Base-by-base conservation (phyloP, 2,329 filamentous ascomycete species). In the Alternaria viburni region DNA sequence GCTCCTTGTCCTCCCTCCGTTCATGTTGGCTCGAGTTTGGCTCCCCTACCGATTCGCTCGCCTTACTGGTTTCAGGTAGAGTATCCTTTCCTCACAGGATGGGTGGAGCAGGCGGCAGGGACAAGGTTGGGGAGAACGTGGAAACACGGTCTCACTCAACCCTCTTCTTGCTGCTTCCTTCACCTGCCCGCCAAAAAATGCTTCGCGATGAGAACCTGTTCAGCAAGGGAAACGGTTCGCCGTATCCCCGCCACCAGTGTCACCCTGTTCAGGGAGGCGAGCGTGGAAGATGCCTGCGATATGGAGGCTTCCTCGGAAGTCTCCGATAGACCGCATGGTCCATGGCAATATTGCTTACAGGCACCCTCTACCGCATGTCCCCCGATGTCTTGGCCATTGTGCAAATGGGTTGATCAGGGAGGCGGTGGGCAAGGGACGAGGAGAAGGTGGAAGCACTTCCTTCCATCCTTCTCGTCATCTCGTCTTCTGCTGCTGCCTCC, bases 281-380 rank as follows among this genome's bases (percentile, higher is more conserved):
- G 68, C 43, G 69, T 73, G 71, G 65, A 65, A 74, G 71, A 73
- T 64, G 71, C 70, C 71, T 74, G 54, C 65, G 71, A 69, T 60
- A 65, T 72, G 54, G 62, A 69, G 60, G 19, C 59, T 57, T 65
- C 58, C 47, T 50, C 44, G 17, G 64, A 62, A 56, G 51, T 25
- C 52, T 73, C 64, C 54, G 66, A 66, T 26, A 73, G 71, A 68
- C 70, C 62, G 12, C n/a, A 60, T 30, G 69, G 70, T 69, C 66
- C 71, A 74, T 57, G 71, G 69, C 70, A 69, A 46, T 21, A 3
- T 30, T 66, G 63, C 67, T 61, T 58, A 58, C 66, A 70, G 66
- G 67, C 64, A 71, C 67, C 66, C 63, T 70, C 43, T 60, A 25
- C 59, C 59, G 62, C 66, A 56, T 59, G 64, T 64, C 61, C 28